Evolutionary conservation across 352 stramenopile genomes (phyloP), one percentile per base, ranked within the genome.

Genomic region (Pythium pyrilobum): DNA sequence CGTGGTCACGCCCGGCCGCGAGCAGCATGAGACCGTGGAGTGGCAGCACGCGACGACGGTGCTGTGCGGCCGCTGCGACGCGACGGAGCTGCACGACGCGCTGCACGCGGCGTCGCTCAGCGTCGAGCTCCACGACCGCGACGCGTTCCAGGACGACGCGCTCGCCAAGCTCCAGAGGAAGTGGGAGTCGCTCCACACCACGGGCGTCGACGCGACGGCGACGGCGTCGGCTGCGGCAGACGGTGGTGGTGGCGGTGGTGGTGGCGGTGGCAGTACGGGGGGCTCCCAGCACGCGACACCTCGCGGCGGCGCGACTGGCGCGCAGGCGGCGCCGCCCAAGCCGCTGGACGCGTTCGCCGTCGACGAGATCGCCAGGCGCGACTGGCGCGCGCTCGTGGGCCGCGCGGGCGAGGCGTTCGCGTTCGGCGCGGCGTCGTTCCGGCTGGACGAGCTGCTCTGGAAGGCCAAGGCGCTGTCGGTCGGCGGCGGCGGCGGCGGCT

Each of bases 121-220:
- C 0, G 52, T 94, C 8, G 77, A 88, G 50, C 38, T 94, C 23
- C 81, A 83, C 32, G 83, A 92, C 47, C 79, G 83, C 48, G 83
- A 94, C 46, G 59, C 85, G 2, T 51, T 67, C 25, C 61, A 87
- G 28, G 38, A 59, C 4, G 47, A 60, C 5, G 62, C 56, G 20
- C 24, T 89, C 21, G n/a, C 52, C 15, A 65, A 59, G 9, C 64
- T 85, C 8, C 62, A 74, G 20, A 28, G 56, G 12, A 89, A 88
- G 50, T 92, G 81, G 81, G 81, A 92, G 41, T 57, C 54, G 15
- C 56, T 86, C 20, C 59, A 75, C 42, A 56, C 67, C 0, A 72
- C 69, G 9, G 72, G 73, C 25, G 29, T 74, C 24, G 65, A 72
- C 33, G 48, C 56, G 13, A 67, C 58, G 0, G 27, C 13, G 12